Evolutionary conservation across 2,329 filamentous ascomycete genomes (phyloP), one percentile per base, ranked within the genome.

Genomic region (Lachnellula arida): DNA sequence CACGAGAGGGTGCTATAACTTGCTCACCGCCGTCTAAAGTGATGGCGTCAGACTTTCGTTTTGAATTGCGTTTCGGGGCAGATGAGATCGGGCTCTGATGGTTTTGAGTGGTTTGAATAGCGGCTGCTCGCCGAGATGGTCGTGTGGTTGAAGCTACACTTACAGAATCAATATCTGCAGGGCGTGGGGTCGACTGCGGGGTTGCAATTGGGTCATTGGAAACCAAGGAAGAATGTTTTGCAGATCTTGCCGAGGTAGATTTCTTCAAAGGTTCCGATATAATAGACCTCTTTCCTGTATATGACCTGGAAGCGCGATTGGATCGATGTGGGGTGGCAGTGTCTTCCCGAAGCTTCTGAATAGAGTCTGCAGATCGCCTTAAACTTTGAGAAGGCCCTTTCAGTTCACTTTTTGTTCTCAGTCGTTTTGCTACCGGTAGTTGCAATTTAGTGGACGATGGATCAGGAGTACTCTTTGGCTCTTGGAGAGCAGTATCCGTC

Each of bases 351-450:
- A 28, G 28, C 28, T 32, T 32, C 28, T 32, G 28, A 32, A 23
- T 25, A 34, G 49, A n/a, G 28, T 54, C 32, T 14, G 40, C 22
- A 34, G 50, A 51, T 8, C 51, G 53, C 42, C 54, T 40, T 9
- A 56, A 32, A 17, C 37, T 22, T 22, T 47, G 53, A 12, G 59
- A 52, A 19, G 54, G 53, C 4, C 51, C 51, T 46, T 59, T 58
- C 5, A 58, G 28, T 46, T 57, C 51, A 14, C 40, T 47, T 15
- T 56, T 57, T 19, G 56, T 49, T 34, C 54, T 50, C 40, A 57
- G 23, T 11, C 53, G 44, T n/a, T 49, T 49, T 4, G 43, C 34
- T n/a, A 14, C 17, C 39, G 22, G 35, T 25, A 12, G 22, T 19
- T 32, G 9, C 28, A 12, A 22, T 11, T 19, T 44, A 14, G n/a